A percentile compares a stretch with the other conserved stretches of the same genome.
Evolutionary conservation across 768 basidiomycete genomes (phyloP).

Genomic region (Trichaptum fuscoviolaceum): DNA sequence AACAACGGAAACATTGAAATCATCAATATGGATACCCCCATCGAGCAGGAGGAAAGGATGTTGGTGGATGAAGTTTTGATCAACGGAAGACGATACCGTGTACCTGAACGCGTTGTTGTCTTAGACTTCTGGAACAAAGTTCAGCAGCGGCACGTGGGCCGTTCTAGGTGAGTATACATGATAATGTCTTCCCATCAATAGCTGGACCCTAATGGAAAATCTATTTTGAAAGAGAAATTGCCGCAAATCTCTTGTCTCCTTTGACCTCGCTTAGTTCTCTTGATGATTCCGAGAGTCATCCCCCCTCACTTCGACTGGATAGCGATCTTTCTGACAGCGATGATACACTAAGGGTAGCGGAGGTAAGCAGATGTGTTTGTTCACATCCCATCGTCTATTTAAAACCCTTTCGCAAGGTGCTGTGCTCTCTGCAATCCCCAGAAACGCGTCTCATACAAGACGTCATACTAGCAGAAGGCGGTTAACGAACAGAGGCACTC

Average conservation of each 20-base stretch:
- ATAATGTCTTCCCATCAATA: conserved; percentile 6
- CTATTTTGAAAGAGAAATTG: conserved; percentile 26
- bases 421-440: conserved; percentile 29
- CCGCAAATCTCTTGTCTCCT: conserved; percentile 62
- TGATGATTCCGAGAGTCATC: conserved; percentile 47
- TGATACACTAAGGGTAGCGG: conserved; percentile 55
- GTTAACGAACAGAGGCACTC: conserved; percentile 14
- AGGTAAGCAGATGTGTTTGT: conserved; percentile 34
- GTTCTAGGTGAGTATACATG: conserved; percentile 14
- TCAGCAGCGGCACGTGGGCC: conserved; percentile 23
- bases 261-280: conserved; percentile 70
- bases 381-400: conserved; percentile 7
- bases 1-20: conserved; percentile 95
- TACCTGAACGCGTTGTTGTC: conserved; percentile 87
- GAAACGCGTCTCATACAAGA: neutral
- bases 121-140: conserved; percentile 96
- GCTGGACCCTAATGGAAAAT: conserved; percentile 15
- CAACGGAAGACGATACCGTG: conserved; percentile 84
- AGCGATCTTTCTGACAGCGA: conserved; percentile 30
- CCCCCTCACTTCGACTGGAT: conserved; percentile 21
- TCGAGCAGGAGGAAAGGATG: conserved; percentile 40
- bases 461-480: neutral
- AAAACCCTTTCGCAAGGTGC: conserved; percentile 23
- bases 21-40: conserved; percentile 57
- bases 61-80: conserved; percentile 79